A percentile compares a stretch with the other conserved stretches of the same genome.
Conservation (phyloP, 2,329 filamentous ascomycete genomes). For the Aspergillus terreus region DNA sequence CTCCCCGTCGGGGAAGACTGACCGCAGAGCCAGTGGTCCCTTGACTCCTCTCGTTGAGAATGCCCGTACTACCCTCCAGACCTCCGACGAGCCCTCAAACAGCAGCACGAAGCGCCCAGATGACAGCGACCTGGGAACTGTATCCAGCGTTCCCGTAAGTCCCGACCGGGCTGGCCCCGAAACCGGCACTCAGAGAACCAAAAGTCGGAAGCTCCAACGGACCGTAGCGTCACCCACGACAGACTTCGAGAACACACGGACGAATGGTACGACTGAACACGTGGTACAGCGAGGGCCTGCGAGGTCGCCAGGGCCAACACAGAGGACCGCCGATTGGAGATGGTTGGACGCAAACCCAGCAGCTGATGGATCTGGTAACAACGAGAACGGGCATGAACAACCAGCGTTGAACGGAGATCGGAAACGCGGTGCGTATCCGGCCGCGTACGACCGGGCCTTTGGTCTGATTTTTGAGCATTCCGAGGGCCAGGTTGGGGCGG, state of each 20-base stretch:
- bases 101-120: not conserved
- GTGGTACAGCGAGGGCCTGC: not conserved
- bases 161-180: not conserved
- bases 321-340: too few relatives aligned
- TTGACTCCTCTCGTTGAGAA: not conserved
- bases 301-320: not conserved
- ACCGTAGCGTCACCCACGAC: not conserved
- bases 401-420: slow-evolving; percentile 5
- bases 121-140: not conserved
- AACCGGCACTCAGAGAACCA: not conserved
- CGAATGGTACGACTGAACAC: not conserved
- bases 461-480: slow-evolving; percentile 19
- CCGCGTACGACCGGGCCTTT: slow-evolving; percentile 14
- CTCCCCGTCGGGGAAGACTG: not conserved
- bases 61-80: not conserved
- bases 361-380: not conserved
- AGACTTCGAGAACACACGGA: not conserved
- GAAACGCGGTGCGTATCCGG: slow-evolving; percentile 13
- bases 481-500: slow-evolving; percentile 4
- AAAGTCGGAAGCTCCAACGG: not conserved
- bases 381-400: not conserved
- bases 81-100: not conserved
- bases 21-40: not conserved
- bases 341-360: too few relatives aligned
- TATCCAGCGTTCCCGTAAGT: not conserved